Evolutionary conservation across 345 rosid species (phyloP), one percentile per base, ranked within the genome.

Genomic region (Eucalyptus tenuipes): DNA sequence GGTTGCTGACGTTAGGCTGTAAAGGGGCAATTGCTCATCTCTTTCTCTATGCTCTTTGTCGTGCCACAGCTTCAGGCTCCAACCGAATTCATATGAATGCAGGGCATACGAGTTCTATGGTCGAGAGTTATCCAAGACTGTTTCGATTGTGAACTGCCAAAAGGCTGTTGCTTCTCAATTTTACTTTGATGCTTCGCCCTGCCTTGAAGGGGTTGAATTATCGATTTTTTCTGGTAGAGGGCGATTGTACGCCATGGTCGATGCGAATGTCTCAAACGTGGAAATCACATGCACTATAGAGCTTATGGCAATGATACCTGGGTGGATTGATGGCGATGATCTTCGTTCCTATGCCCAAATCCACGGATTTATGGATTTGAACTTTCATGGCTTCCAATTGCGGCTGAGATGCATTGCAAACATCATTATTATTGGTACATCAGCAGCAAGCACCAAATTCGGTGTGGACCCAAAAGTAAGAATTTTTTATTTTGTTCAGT

Each of bases 61-160:
- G 5, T 0, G 8, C 13, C 1, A 0, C 66, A 27, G 27, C 15
- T 59, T 59, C 16, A 59, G n/a, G n/a, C n/a, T n/a, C n/a, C n/a
- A n/a, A n/a, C n/a, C n/a, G n/a, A n/a, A n/a, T n/a, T n/a, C n/a
- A n/a, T n/a, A n/a, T n/a, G n/a, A n/a, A n/a, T n/a, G n/a, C n/a
- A n/a, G n/a, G n/a, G n/a, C n/a, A n/a, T n/a, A 8, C 0, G 3
- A 9, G 22, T 55, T 11, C 66, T 11, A 12, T 12, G 31, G 4
- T 27, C 2, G 0, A 59, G 15, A 27, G 66, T 1, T 1, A 25
- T 25, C 5, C 66, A 59, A 5, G 66, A 59, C n/a, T 5, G 1
- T 61, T n/a, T 7, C 20, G 5, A 64, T 64, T 0, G 8, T 64
- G 71, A 13, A n/a, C 4, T 64, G 75, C 18, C n/a, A 2, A 0